Evolutionary conservation across 805 yeast genomes (phyloP), one percentile per base, ranked within the genome.

Genomic region (Wickerhamia fluorescens): DNA sequence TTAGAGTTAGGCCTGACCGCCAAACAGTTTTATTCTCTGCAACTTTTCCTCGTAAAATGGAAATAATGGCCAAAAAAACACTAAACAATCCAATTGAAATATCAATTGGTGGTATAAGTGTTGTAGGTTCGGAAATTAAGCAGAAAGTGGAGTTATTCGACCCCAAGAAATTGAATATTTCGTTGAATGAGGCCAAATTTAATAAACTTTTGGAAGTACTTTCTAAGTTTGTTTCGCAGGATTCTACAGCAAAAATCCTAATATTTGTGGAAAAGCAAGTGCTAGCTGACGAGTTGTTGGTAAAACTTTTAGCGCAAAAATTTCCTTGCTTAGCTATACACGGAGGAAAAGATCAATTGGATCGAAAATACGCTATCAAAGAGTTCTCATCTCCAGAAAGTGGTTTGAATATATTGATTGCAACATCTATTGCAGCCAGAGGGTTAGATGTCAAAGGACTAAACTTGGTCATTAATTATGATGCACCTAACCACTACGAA

Each of bases 1-100:
- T 71, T 10, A 80, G 81, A 20, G 67, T 85, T 3, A 65, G 96
- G 27, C 92, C 92, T 0, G 96, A 88, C 48, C 65, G 81, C 27
- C 97, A 89, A 47, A 82, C 92, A 11, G 89, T 88, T 3, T 56
- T 92, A 15, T 92, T 89, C 49, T 86, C 96, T 7, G 98, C 98
- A 0, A 92, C 98, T 0, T 87, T 92, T 42, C 95, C 96, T 0
- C 60, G 70, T 5, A 78, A 78, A 35, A 72, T 92, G 69, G 94
- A 84, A 45, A 55, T 59, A 3, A 64, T 88, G 38, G 96, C 96
- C 0, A 61, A 72, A 23, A 71, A 75, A 29, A 66, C 81, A 1
- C 54, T 92, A 16, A 37, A 51, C 2, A 60, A 71, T 33, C 94
- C 96, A 0, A 61, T 85, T 2, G 84, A 81, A 41, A 80, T 89